These are phyloP conservation scores for Pseudozyma sp. DNA, from an alignment of 1,284 basidiomycete genomes.

Conservation along the genomic window DNA sequence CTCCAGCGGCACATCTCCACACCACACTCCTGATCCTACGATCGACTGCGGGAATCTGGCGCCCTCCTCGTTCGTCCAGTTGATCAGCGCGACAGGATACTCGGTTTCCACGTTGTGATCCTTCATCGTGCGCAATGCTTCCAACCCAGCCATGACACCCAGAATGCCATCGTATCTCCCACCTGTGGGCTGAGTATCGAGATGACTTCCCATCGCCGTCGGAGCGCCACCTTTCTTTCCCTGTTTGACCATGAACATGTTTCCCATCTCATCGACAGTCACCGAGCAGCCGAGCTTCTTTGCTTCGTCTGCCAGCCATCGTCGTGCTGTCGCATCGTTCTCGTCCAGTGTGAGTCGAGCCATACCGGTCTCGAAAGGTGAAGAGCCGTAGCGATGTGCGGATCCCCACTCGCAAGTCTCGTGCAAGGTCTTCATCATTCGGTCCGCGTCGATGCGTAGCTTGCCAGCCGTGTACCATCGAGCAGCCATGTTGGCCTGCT, in stretches of 20 bases:
- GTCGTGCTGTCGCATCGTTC: conserved; percentile 61
- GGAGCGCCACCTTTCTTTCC: conserved; percentile 34
- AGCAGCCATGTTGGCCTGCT: not conserved
- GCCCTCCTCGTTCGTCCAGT: conserved; percentile 52
- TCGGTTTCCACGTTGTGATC: conserved; percentile 27
- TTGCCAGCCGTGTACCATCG: conserved; percentile 29
- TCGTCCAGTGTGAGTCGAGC: conserved; percentile 60
- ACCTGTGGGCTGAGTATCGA: conserved; percentile 46
- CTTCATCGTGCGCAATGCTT: conserved; percentile 35
- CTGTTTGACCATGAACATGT: conserved; percentile 63
- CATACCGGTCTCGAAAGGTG: conserved; percentile 34
- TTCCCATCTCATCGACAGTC: conserved; percentile 61
- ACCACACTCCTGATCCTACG: conserved; percentile 64
- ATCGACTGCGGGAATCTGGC: conserved; percentile 49
- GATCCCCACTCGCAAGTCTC: conserved; percentile 63
- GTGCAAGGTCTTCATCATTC: conserved; percentile 64
- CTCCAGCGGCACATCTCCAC: conserved; percentile 41
- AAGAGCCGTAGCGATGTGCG: conserved; percentile 33
- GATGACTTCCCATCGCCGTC: conserved; percentile 42
- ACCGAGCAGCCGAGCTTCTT: conserved; percentile 62
- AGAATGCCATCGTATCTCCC: conserved; percentile 47
- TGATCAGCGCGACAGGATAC: conserved; percentile 33
- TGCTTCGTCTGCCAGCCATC: conserved; percentile 63
- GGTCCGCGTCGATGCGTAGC: conserved; percentile 49
- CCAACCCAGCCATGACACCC: conserved; percentile 42